Conservation (phyloP, 2,329 filamentous ascomycete genomes). For the Ceratocystis destructans region DNA sequence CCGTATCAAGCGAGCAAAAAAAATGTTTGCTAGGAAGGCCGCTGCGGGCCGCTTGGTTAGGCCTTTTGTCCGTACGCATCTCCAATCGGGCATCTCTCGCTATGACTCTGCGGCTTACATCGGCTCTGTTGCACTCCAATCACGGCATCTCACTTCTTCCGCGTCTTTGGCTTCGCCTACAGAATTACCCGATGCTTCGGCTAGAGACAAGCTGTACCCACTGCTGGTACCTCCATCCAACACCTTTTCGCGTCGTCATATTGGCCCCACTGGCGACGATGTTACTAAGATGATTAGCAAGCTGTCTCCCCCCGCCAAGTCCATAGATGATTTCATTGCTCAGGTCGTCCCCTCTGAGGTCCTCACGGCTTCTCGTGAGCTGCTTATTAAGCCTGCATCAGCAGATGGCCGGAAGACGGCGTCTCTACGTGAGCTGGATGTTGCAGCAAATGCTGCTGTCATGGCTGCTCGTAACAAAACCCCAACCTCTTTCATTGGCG, state of each 20-base stretch:
- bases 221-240: constrained; percentile 17
- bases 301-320: constrained; percentile 58
- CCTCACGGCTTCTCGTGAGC: constrained; percentile 28
- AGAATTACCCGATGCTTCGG: constrained; percentile 1
- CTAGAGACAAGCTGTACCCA: constrained; percentile 14
- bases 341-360: constrained; percentile 75
- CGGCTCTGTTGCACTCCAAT: background rate
- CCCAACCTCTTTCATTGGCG: constrained; percentile 62
- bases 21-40: constrained; percentile 16
- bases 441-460: constrained; percentile 32
- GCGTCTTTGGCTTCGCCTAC: constrained; percentile 1
- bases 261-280: constrained; percentile 62
- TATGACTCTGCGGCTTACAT: background rate
- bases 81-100: background rate
- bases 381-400: constrained; percentile 8
- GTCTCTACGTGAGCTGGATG: constrained; percentile 45
- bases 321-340: constrained; percentile 68
- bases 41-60: constrained; percentile 16
- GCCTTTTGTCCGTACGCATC: constrained; percentile 1
- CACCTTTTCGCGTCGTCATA: constrained; percentile 64
- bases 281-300: constrained; percentile 65
- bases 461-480: constrained; percentile 28
- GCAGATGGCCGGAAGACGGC: background rate
- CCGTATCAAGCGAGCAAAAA: background rate
- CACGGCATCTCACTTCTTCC: background rate